Base-by-base conservation (phyloP, 2,329 filamentous ascomycete species). In the Elsinoe ampelina region DNA sequence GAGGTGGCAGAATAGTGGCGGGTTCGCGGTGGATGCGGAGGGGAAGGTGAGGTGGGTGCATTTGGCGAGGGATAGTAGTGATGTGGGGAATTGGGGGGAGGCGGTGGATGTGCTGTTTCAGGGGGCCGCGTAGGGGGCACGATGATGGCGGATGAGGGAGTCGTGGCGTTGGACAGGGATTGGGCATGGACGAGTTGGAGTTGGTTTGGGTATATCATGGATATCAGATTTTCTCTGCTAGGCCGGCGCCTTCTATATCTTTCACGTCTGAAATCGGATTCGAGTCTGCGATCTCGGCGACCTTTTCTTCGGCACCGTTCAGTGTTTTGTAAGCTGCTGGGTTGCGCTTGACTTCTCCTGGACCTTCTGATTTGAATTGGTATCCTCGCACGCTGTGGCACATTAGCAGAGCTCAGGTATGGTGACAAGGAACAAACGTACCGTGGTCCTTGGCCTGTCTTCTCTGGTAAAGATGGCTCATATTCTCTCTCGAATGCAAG, bases 401-500 rank as follows among this genome's bases (percentile, higher is more conserved):
- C 2, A 26, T 58, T 26, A 55, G 42, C 58, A 45, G 8, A 58
- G 50, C 19, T 13, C 13, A 50, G 15, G 12, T 30, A 50, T n/a
- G 30, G 55, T 4, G 26, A 59, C 48, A 54, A 41, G 20, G 36
- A 54, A 38, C 38, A 54, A 41, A 64, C 68, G 58, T 72, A 79
- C 69, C 89, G 80, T 8, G 93, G 93, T 8, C 91, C 83, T 64
- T 85, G 77, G 0, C 90, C 92, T 0, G 83, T 89, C 36, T 85
- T 85, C 42, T 79, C 75, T 0, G 92, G 92, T 30, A 97, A 68
- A 11, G 84, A 78, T 0, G 80, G 67, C 62, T 87, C 86, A 67
- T 96, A 97, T 2, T 68, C 67, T 3, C 74, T 73, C 55, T 82
- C 80, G 65, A 96, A 96, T 0, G 69, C 73, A 1, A 74, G 71